Percentiles rank a stretch among this genome's conserved stretches.
These are phyloP conservation scores for Karstenula rhodostoma DNA, from an alignment of 2,329 filamentous ascomycete species.

Conservation along the genomic window DNA sequence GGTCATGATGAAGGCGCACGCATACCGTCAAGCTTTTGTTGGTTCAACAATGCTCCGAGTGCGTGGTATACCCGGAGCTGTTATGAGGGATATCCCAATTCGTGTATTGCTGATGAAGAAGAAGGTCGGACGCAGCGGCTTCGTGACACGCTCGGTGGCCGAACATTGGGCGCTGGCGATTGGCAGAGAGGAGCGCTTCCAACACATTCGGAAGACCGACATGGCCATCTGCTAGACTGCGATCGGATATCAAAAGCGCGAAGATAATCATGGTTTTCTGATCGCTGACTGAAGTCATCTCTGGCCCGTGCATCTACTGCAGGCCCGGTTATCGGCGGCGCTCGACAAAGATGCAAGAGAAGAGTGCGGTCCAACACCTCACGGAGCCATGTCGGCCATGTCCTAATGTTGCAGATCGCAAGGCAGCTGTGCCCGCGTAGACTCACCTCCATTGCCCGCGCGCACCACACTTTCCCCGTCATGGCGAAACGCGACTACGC, in stretches of 20 bases:
- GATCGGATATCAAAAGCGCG: not conserved
- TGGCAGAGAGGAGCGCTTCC: not conserved
- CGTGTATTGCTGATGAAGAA: not conserved
- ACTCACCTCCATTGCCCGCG: conserved; percentile 22
- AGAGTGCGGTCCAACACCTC: conserved; percentile 13
- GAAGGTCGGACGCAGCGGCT: not conserved
- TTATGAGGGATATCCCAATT: not conserved
- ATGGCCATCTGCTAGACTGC: conserved; percentile 5
- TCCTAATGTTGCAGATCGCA: conserved; percentile 40
- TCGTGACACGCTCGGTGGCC: not conserved
- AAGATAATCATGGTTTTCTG: not conserved
- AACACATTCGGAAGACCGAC: not conserved
- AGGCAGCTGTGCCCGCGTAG: conserved; percentile 29
- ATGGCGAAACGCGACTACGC: conserved; percentile 49
- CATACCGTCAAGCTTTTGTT: too few species aligned
- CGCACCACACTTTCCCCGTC: conserved; percentile 23
- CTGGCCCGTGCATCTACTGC: conserved; percentile 27
- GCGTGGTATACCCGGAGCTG: too few species aligned
- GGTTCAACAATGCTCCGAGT: too few species aligned
- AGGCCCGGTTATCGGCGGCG: conserved; percentile 36
- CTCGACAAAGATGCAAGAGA: conserved; percentile 6
- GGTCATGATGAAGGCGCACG: too few species aligned
- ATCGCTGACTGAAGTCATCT: conserved; percentile 15
- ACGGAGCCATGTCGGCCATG: conserved; percentile 24
- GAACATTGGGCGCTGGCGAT: not conserved